Evolutionary conservation across 768 basidiomycete species (phyloP), one percentile per base, ranked within the genome.

Genomic region (Lepiota brunneoincarnata): DNA sequence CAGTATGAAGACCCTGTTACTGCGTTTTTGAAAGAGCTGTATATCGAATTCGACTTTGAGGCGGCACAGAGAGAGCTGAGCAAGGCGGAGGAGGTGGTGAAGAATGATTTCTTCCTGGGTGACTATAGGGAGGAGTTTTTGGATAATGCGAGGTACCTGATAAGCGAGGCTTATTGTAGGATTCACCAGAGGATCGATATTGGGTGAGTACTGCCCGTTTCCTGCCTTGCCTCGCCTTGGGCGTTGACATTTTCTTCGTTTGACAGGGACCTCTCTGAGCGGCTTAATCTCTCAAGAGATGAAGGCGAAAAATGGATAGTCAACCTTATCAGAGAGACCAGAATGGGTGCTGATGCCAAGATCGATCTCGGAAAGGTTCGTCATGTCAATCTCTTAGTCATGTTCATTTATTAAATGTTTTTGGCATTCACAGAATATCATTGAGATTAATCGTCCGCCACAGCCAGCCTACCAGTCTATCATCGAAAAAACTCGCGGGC

Each of bases 241-340:
- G 14, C 18, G 17, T 24, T 20, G 5, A 6, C 24, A 21, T 18
- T n/a, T n/a, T 39, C 18, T 35, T 39, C 4, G 34, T 43, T 24
- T 44, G 41, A 21, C 58, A 94, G 93, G 55, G 93, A 97, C 64
- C 82, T 98, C 11, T 97, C 95, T 7, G 88, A 92, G 63, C 86
- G 96, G 7, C 79, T 98, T 12, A 98, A 98, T 69, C 80, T 98
- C 44, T 87, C 90, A n/a, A 83, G 79, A 38, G 93, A 93, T 59
- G 97, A 98, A 66, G 97, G 96, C 47, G 97, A 99, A 68, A 96
- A 96, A 64, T 99, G 96, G 96, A 96, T 98, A 58, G 97, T 98
- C 63, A 98, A 98, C 75, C 88, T 98, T 57, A 97, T 98, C 63
- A 86, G 97, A 31, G 97, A 98, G 71, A 96, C 95, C 5, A 83